phyloP scores from a whole-genome alignment of 441 rosid genomes.

The Kokia cookei region DNA sequence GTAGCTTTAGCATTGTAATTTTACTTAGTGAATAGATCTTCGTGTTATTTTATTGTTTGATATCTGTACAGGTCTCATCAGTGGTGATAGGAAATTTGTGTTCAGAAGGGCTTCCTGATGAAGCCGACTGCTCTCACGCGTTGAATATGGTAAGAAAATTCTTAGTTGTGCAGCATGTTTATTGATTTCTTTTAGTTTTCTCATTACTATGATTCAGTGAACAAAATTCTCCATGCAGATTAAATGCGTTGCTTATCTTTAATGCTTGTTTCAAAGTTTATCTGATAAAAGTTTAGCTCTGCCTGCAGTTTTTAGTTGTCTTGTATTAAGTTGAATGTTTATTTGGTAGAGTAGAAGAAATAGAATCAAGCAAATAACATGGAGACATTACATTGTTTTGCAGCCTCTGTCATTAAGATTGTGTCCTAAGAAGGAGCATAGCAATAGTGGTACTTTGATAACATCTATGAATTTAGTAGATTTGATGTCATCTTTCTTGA shows the following conservation, averaged over 20 bases:
- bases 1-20: not conserved
- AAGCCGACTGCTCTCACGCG: not conserved
- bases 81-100: not conserved
- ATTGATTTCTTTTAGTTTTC: not conserved
- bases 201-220: not conserved
- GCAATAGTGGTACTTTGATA: not conserved
- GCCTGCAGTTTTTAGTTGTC: not conserved
- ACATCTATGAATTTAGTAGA: not conserved
- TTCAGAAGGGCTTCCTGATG: conserved; percentile 9
- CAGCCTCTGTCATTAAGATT: no score
- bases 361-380: not conserved
- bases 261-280: not conserved
- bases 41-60: not conserved
- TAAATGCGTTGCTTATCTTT: not conserved
- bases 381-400: not conserved
- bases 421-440: not conserved
- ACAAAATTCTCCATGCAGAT: not conserved
- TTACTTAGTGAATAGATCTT: not conserved
- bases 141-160: conserved; percentile 12
- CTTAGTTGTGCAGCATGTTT: not conserved
- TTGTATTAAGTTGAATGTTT: not conserved
- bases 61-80: conserved; percentile 2
- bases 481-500: not conserved
- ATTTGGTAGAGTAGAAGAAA: not conserved
- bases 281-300: not conserved